phyloP scores from a whole-genome alignment of 2,329 filamentous ascomycete genomes.

The Alternaria alternata region DNA sequence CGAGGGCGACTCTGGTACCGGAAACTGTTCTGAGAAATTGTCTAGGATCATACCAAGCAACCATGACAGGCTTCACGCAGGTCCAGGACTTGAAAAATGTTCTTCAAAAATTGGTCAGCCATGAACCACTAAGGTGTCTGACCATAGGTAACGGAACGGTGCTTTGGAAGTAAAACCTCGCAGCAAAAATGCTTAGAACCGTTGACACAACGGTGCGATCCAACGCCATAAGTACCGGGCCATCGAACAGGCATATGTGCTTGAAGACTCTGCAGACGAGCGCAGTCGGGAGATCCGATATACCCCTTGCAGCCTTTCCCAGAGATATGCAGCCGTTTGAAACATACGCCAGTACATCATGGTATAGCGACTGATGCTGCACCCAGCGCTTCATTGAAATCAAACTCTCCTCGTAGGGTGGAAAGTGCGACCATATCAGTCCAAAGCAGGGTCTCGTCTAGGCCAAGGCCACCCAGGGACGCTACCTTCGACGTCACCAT shows the following conservation, averaged over 20 bases:
- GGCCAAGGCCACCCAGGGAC: not conserved
- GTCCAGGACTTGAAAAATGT: no score
- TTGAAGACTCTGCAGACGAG: not conserved
- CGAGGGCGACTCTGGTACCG: not conserved
- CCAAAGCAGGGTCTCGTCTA: not conserved
- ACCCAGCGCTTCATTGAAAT: not conserved
- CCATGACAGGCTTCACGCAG: no score
- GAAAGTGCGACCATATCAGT: not conserved
- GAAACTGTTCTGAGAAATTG: not conserved
- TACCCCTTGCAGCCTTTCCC: not conserved
- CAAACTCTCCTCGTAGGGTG: not conserved
- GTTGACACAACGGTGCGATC: no score
- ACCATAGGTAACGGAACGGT: no score
- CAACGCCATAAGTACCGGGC: not conserved
- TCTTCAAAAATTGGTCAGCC: no score
- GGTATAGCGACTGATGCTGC: not conserved
- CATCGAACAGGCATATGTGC: not conserved
- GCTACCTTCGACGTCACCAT: not conserved
- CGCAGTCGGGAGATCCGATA: not conserved
- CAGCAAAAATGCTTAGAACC: no score
- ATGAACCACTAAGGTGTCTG: no score
- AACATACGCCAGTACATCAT: not conserved
- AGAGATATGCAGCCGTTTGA: rapidly evolving
- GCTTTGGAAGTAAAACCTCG: no score
- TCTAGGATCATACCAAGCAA: no score